These are phyloP conservation scores for Naematelia aurantialba DNA, from an alignment of 768 basidiomycete genomes.

Conservation along the genomic window DNA sequence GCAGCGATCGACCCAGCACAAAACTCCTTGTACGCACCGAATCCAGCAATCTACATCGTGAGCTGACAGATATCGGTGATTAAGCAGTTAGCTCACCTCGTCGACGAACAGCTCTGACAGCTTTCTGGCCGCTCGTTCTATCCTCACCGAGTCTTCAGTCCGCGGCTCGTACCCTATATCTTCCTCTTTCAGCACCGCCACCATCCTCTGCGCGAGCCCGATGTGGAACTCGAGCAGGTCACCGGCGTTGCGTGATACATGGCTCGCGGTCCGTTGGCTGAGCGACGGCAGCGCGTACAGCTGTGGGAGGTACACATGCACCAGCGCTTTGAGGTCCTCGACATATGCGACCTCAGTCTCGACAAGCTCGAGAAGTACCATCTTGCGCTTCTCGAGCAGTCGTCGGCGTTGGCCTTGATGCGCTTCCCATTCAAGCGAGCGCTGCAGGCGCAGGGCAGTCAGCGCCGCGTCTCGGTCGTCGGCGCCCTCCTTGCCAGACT, in stretches of 20 bases:
- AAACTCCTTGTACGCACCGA: slow-evolving; percentile 76
- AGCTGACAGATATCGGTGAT: neutral
- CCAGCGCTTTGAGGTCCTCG: slow-evolving; percentile 69
- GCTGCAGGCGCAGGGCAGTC: slow-evolving; percentile 32
- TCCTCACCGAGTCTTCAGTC: slow-evolving; percentile 16
- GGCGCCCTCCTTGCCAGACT: slow-evolving; percentile 41
- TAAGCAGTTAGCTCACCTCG: slow-evolving; percentile 29
- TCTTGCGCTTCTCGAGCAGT: slow-evolving; percentile 53
- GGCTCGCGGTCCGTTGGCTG: slow-evolving; percentile 22
- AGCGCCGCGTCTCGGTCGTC: slow-evolving; percentile 15
- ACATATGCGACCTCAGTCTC: slow-evolving; percentile 81
- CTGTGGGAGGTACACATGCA: slow-evolving; percentile 52
- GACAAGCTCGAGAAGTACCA: slow-evolving; percentile 80
- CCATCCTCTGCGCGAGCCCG: slow-evolving; percentile 38
- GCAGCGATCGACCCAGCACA: slow-evolving; percentile 85
- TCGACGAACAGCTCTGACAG: slow-evolving; percentile 47
- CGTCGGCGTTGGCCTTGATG: slow-evolving; percentile 25
- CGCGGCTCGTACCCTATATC: slow-evolving; percentile 27
- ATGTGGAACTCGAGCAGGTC: slow-evolving; percentile 43
- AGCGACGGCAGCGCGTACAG: slow-evolving; percentile 43
- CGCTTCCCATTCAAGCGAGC: slow-evolving; percentile 40
- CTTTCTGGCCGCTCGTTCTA: slow-evolving; percentile 38
- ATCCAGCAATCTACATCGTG: slow-evolving; percentile 62
- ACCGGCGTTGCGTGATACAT: slow-evolving; percentile 38
- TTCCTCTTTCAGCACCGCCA: slow-evolving; percentile 47